A percentile compares a stretch with the other conserved stretches of the same genome.
Evolutionary conservation across 2,329 filamentous ascomycete genomes (phyloP).

Genomic region (Lasiodiplodia citricola): DNA sequence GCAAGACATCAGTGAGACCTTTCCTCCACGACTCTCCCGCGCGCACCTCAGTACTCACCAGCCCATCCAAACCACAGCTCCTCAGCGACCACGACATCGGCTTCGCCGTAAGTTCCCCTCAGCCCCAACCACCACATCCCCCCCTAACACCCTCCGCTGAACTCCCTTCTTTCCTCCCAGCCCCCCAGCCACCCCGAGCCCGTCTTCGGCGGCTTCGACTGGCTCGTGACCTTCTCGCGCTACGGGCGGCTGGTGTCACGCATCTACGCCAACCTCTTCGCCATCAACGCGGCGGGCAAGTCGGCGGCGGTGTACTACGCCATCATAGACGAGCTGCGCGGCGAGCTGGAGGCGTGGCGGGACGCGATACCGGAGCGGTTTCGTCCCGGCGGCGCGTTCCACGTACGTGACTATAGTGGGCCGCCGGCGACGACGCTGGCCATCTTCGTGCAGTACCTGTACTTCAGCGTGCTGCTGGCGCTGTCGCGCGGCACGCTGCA

Average conservation of each 20-base stretch:
- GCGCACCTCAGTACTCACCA: background rate
- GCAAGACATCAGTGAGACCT: constrained; percentile 40
- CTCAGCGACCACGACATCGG: constrained; percentile 48
- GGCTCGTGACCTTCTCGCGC: constrained; percentile 41
- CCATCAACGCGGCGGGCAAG: constrained; percentile 34
- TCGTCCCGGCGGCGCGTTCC: constrained; percentile 37
- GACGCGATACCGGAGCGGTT: constrained; percentile 37
- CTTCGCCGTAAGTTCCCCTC: constrained; percentile 30
- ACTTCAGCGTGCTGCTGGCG: constrained; percentile 41
- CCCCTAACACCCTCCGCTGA: background rate
- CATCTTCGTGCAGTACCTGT: constrained; percentile 39
- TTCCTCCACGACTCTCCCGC: too few relatives aligned
- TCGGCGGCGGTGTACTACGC: constrained; percentile 27
- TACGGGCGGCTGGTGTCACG: constrained; percentile 41
- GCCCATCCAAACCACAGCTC: constrained; percentile 31
- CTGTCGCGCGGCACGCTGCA: constrained; percentile 39
- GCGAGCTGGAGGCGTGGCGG: constrained; percentile 41
- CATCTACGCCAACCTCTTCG: constrained; percentile 44
- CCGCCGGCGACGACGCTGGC: constrained; percentile 31
- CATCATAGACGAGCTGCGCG: constrained; percentile 34
- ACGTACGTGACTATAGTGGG: constrained; percentile 28
- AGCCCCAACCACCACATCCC: background rate
- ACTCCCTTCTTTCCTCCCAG: background rate
- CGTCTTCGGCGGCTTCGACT: constrained; percentile 42
- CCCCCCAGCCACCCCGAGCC: constrained; percentile 43